Evolutionary conservation across 345 rosid species (phyloP).

Genomic region (Crucihimalaya himalaica): DNA sequence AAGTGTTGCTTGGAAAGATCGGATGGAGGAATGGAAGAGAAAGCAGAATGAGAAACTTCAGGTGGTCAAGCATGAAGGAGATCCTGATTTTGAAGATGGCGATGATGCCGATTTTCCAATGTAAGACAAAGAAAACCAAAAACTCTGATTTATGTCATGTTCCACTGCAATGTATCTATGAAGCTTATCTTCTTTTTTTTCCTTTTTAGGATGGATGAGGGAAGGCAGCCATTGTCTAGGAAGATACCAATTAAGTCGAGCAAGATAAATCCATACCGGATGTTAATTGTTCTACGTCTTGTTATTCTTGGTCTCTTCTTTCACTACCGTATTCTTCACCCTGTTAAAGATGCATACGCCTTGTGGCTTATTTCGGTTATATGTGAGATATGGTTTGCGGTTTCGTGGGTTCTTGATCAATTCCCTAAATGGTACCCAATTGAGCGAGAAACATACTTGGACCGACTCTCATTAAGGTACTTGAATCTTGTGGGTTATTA

Average conservation of each 20-base stretch:
- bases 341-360: slow-evolving; percentile 83
- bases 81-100: slow-evolving; percentile 64
- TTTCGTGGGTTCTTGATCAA: slow-evolving; percentile 98
- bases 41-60: slow-evolving; percentile 85
- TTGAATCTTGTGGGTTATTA: background rate
- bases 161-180: slow-evolving; percentile 13
- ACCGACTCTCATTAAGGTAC: slow-evolving; percentile 90
- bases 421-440: slow-evolving; percentile 98
- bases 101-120: slow-evolving; percentile 91
- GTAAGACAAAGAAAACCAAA: slow-evolving; percentile 45
- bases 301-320: slow-evolving; percentile 87
- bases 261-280: slow-evolving; percentile 94
- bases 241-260: slow-evolving; percentile 92
- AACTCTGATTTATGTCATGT: background rate
- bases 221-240: slow-evolving; percentile 97
- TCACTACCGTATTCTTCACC: slow-evolving; percentile 92
- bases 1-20: slow-evolving; percentile 97
- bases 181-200: background rate
- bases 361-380: slow-evolving; percentile 97
- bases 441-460: slow-evolving; percentile 88
- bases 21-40: slow-evolving; percentile 96
- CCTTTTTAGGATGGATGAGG: slow-evolving; percentile 97
- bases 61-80: slow-evolving; percentile 87
- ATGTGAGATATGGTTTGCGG: slow-evolving; percentile 98
- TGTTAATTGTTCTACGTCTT: slow-evolving; percentile 83